Base-by-base conservation (phyloP, 1,139 yeast genomes). In the Candida pseudocylindracea region DNA sequence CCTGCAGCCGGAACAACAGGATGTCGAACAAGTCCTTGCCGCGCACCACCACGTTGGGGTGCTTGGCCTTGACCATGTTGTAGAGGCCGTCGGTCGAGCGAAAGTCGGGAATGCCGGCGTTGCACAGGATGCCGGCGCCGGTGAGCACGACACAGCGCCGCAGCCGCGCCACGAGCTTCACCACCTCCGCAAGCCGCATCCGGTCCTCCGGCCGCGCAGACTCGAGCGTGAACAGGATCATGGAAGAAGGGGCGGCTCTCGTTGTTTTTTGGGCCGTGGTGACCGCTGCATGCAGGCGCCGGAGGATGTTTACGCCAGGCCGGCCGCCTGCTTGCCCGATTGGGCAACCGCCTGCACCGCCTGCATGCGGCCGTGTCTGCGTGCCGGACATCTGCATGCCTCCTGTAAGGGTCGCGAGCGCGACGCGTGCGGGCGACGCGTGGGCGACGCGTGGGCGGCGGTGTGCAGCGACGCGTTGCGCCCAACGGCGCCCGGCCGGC, bases 101-200 rank as follows among this genome's bases (percentile, higher is more conserved):
- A 50, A 85, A 85, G 49, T 85, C 96, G 1, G 96, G 96, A 35
- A 85, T 85, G 1, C 96, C 96, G 1, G 96, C 95, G 48, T 79
- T 81, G 49, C 95, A 81, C 24, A 94, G 80, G 36, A 85, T 80
- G 2, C 96, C 96, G 2, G 96, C 96, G 8, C 96, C 95, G 0
- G 95, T 81, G 35, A 83, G 60, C 8, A 73, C 60, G 10, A 73
- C 56, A 31, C 72, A 55, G 45, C 62, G 68, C 38, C 61, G 61
- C 33, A 60, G 40, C 42, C 71, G 58, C 40, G 54, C 58, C 10
- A 75, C 54, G 33, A 43, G 32, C 39, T 57, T 58, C 33, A 57
- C 48, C 24, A 56, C 55, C 38, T 60, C 65, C 33, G 57, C 50
- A 31, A 60, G 43, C 34, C 46, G 46, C 29, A 57, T 55, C 30